These are phyloP conservation scores for Tuber indicum DNA, from an alignment of 495 filamentous ascomycete species.

Conservation along the genomic window DNA sequence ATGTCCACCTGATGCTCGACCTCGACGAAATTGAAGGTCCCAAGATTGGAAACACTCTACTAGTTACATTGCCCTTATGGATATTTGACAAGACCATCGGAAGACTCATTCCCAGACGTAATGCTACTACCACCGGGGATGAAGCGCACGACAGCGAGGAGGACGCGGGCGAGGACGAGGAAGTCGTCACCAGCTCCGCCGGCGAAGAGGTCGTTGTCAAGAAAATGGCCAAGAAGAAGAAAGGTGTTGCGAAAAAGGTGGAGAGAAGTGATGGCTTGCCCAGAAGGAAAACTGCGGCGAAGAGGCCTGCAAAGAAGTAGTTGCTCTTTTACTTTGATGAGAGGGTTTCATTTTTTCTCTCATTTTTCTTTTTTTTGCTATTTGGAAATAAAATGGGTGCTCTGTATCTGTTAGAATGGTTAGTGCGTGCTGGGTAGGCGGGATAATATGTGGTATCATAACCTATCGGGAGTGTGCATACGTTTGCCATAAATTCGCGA, in stretches of 20 bases:
- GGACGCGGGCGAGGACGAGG: slow-evolving; percentile 42
- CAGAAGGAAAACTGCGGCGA: slow-evolving; percentile 31
- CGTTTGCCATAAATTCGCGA: background rate
- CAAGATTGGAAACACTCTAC: slow-evolving; percentile 61
- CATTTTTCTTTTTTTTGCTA: slow-evolving; percentile 13
- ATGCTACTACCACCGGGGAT: slow-evolving; percentile 39
- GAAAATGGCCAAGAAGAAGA: slow-evolving; percentile 24
- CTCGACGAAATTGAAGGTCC: slow-evolving; percentile 61
- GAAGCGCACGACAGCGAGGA: slow-evolving; percentile 42
- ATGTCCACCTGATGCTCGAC: slow-evolving; percentile 76
- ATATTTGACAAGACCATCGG: slow-evolving; percentile 55
- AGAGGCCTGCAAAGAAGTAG: slow-evolving; percentile 28
- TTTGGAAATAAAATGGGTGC: background rate
- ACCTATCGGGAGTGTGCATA: background rate
- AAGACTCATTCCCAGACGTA: slow-evolving; percentile 46
- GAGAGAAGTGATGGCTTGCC: slow-evolving; percentile 37
- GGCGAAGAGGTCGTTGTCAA: slow-evolving; percentile 31
- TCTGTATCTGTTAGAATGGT: background rate
- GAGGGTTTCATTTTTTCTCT: background rate
- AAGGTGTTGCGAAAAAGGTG: slow-evolving; percentile 36
- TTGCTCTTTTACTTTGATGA: slow-evolving; percentile 7
- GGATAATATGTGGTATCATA: background rate
- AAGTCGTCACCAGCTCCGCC: slow-evolving; percentile 40
- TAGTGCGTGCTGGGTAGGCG: background rate
- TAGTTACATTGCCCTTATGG: slow-evolving; percentile 64